Conservation (phyloP, 1,284 basidiomycete species). For the Puccinia triticina region DNA sequence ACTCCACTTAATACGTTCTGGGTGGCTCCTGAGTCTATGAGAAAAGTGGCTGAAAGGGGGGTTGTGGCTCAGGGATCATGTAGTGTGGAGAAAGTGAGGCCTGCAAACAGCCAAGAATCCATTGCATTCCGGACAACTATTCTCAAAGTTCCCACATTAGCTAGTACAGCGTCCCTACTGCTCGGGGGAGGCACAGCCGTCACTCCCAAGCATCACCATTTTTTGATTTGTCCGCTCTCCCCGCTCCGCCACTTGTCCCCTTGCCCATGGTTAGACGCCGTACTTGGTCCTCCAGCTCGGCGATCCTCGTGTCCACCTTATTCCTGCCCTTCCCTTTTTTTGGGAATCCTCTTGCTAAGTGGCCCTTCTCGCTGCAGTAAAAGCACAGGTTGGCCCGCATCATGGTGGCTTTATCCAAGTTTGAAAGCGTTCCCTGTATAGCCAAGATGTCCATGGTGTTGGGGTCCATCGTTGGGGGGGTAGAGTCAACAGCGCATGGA, state of each 20-base stretch:
- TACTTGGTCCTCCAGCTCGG: constrained; percentile 4
- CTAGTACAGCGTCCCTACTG: neutral
- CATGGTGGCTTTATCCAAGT: neutral
- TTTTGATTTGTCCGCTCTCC: too few species aligned
- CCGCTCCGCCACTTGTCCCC: too few species aligned
- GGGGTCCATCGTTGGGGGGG: too few species aligned
- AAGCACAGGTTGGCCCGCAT: neutral
- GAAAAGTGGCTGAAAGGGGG: neutral
- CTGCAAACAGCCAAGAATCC: neutral
- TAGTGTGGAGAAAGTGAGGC: neutral
- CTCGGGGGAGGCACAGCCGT: too few species aligned
- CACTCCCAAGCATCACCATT: too few species aligned
- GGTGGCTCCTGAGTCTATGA: neutral
- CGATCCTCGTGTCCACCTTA: neutral
- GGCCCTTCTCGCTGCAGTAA: neutral
- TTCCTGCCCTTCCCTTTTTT: too few species aligned
- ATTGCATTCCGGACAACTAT: neutral
- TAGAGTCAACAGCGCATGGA: too few species aligned
- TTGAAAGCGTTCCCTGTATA: neutral
- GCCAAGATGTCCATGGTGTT: too few species aligned
- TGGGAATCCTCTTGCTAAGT: neutral
- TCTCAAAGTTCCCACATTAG: neutral
- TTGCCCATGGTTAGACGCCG: too few species aligned
- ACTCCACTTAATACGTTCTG: neutral
- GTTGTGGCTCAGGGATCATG: neutral